Conservation (phyloP, 805 yeast genomes). For the Maudiozyma pseudohumilis region DNA sequence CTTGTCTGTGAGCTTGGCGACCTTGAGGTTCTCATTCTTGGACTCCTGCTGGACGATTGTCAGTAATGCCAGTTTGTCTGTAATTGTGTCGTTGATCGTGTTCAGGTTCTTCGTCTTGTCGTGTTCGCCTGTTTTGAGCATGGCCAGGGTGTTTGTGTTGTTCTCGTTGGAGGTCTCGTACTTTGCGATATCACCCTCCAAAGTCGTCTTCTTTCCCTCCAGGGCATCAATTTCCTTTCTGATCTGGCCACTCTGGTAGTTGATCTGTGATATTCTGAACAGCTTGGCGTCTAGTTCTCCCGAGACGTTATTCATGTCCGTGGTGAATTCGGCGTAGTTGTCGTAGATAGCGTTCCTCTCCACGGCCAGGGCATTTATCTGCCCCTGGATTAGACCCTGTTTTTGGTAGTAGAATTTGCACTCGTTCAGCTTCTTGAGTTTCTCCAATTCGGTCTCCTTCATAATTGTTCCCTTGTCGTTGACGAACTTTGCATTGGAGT, state of each 20-base stretch:
- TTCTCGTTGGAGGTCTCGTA: slow-evolving; percentile 11
- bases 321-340: slow-evolving; percentile 16
- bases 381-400: slow-evolving; percentile 18
- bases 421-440: slow-evolving; percentile 19
- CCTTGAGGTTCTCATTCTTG: slow-evolving; percentile 20
- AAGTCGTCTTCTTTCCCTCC: slow-evolving; percentile 8
- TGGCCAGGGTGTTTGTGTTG: slow-evolving; percentile 19
- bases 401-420: slow-evolving; percentile 15
- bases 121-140: slow-evolving; percentile 16
- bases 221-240: slow-evolving; percentile 16
- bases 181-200: slow-evolving; percentile 14
- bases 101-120: slow-evolving; percentile 18
- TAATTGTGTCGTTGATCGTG: slow-evolving; percentile 18
- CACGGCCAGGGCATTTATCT: slow-evolving; percentile 18
- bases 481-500: slow-evolving; percentile 15
- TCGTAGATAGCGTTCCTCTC: slow-evolving; percentile 13
- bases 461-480: slow-evolving; percentile 18
- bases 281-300: slow-evolving; percentile 23
- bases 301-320: slow-evolving; percentile 16
- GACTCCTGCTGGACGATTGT: slow-evolving; percentile 23
- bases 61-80: slow-evolving; percentile 13
- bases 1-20: slow-evolving; percentile 20
- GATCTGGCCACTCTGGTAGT: slow-evolving; percentile 12
- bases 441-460: slow-evolving; percentile 21
- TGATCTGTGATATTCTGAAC: slow-evolving; percentile 17